A percentile compares a stretch with the other conserved stretches of the same genome.
Evolutionary conservation across 1,284 basidiomycete species (phyloP).

Genomic region (Moniliella sp.): DNA sequence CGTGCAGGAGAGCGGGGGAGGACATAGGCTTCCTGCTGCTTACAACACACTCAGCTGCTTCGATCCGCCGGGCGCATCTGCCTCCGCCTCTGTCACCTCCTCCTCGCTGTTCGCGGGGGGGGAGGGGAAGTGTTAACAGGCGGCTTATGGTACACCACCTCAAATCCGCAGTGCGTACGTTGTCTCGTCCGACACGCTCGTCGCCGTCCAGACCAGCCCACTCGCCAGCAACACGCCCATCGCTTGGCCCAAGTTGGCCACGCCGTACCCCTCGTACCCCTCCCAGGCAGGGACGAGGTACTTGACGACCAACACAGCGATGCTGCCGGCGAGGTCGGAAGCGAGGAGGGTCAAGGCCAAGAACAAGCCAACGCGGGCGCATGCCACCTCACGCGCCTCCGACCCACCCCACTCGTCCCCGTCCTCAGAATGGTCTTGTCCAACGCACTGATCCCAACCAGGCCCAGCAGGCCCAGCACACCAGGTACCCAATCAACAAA

Average conservation of each 20-base stretch:
- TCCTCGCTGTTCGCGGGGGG: no score
- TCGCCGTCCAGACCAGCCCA: slow-evolving; percentile 64
- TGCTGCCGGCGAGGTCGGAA: slow-evolving; percentile 74
- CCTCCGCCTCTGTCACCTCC: no score
- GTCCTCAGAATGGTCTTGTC: slow-evolving; percentile 73
- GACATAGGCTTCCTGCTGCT: no score
- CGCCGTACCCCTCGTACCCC: slow-evolving; percentile 69
- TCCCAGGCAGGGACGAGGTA: slow-evolving; percentile 55
- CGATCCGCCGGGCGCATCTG: no score
- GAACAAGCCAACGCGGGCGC: slow-evolving; percentile 72
- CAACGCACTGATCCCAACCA: slow-evolving; percentile 75
- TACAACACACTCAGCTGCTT: no score
- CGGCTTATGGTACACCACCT: no score
- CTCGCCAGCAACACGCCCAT: slow-evolving; percentile 72
- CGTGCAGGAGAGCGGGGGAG: no score
- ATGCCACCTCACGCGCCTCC: slow-evolving; percentile 53
- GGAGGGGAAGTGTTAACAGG: no score
- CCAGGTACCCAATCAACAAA: slow-evolving; percentile 91
- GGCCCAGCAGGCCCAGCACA: slow-evolving; percentile 74
- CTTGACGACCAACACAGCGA: slow-evolving; percentile 73
- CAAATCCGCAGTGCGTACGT: no score
- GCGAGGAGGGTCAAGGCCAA: slow-evolving; percentile 91
- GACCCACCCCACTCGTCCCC: slow-evolving; percentile 38
- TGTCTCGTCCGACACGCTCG: slow-evolving; percentile 58
- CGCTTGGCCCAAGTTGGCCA: slow-evolving; percentile 80